Base-by-base conservation (phyloP, 257 asterid genomes). In the Ajuga chamaepitys region DNA sequence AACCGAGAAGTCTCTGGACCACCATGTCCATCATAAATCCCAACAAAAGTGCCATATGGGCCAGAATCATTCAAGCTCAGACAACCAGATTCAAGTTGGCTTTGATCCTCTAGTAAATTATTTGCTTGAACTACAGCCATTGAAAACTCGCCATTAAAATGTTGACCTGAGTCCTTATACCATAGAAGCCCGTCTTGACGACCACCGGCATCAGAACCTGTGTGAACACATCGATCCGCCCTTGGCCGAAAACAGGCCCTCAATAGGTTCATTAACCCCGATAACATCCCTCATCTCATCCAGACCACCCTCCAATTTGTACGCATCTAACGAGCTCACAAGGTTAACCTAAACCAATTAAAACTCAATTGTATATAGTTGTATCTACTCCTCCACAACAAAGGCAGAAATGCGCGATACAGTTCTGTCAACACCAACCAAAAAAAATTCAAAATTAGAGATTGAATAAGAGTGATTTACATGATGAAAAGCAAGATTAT, bases 71-170 rank as follows among this genome's bases (percentile, higher is more conserved):
- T 76, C 20, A 65, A 59, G 74, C 88, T 80, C 59, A 83, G 71
- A 65, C 70, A 75, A 62, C 95, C 97, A 16, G 97, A 89, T 73
- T 89, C 97, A 13, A 89, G 87, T 72, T 85, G 97, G 66, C 95
- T 77, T 80, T 89, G 97, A 82, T 89, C 97, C 80, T 89, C 97
- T 9, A 89, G 79, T 65, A 87, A 78, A 62, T 85, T 83, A 71
- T 89, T 89, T 6, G 97, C 97, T 82, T 89, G 95, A 75, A 89
- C 88, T 69, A 87, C 89, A 45, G 97, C 88, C 97, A 87, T 87
- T 0, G 97, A 89, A 70, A 82, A 89, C 44, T 87, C 97, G 14
- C 97, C 97, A 64, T 76, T 85, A 70, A 82, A 78, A 77, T 78
- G 94, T 17, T 82, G 94, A 21, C 95, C 95, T 20, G 74, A 74